phyloP scores from a whole-genome alignment of 495 filamentous ascomycete species.

The Neurospora sp. region DNA sequence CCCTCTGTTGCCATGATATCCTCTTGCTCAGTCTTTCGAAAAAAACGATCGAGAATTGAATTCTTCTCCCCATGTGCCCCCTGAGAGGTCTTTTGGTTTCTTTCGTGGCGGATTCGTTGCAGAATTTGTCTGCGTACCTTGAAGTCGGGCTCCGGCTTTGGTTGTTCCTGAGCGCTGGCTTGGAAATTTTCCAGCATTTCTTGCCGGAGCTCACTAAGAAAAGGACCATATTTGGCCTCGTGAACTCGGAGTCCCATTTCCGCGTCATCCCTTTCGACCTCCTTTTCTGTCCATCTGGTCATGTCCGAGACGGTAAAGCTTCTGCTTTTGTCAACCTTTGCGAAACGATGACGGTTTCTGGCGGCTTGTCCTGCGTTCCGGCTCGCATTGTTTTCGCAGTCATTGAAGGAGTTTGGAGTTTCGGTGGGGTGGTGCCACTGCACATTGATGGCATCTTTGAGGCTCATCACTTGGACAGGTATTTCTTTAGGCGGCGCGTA shows the following conservation, averaged over 20 bases:
- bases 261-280: constrained; percentile 9
- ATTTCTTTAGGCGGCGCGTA: constrained; percentile 10
- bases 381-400: not conserved
- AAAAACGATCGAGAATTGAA: not conserved
- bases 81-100: not conserved
- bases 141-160: not conserved
- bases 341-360: not conserved
- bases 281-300: not conserved
- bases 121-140: not conserved
- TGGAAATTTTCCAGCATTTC: constrained; percentile 4
- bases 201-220: constrained; percentile 5
- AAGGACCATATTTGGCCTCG: constrained; percentile 6
- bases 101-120: not conserved
- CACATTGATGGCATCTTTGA: constrained; percentile 1
- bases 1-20: not conserved
- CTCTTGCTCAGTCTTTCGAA: not conserved
- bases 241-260: constrained; percentile 11
- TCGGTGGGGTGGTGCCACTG: not conserved
- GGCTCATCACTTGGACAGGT: constrained; percentile 10
- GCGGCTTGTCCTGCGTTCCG: not conserved
- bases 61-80: not conserved
- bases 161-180: not conserved
- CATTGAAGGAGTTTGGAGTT: not conserved
- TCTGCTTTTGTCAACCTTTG: not conserved
- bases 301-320: not conserved